Percentiles rank a stretch among this genome's conserved stretches.
These are phyloP conservation scores for Candida khao-thaluensis DNA, from an alignment of 805 yeast genomes.

Conservation along the genomic window DNA sequence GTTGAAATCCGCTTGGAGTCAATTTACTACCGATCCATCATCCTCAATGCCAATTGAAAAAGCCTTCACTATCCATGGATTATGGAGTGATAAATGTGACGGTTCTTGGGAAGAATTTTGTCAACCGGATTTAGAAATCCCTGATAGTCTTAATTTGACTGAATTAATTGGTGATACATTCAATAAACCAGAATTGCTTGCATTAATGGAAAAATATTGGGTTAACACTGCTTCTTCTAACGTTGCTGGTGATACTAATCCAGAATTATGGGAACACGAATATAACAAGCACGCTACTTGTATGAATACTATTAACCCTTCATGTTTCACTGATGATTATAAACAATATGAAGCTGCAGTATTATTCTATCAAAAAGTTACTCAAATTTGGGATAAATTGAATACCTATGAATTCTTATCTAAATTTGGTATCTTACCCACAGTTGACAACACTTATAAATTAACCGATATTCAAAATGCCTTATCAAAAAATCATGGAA, in stretches of 20 bases:
- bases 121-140: conserved; percentile 55
- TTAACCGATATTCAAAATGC: conserved; percentile 55
- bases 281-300: conserved; percentile 95
- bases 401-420: conserved; percentile 65
- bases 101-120: conserved; percentile 83
- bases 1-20: conserved; percentile 1
- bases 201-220: conserved; percentile 65
- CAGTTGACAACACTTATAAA: conserved; percentile 53
- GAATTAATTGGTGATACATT: conserved; percentile 32
- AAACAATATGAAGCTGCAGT: conserved; percentile 28
- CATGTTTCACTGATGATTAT: conserved; percentile 53
- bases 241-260: conserved; percentile 55
- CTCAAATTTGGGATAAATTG: conserved; percentile 25
- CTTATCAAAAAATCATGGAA: conserved; percentile 47
- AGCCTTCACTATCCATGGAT: conserved; percentile 43
- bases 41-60: conserved; percentile 29
- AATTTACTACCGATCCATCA: conserved; percentile 10
- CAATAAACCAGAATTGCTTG: conserved; percentile 51
- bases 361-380: conserved; percentile 28
- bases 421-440: conserved; percentile 72
- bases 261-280: conserved; percentile 78
- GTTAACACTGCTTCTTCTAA: conserved; percentile 51
- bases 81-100: conserved; percentile 59
- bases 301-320: conserved; percentile 72
- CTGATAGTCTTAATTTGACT: conserved; percentile 34